These are phyloP conservation scores for Aspergillus sp. DNA, from an alignment of 2,329 filamentous ascomycete species.

Conservation along the genomic window DNA sequence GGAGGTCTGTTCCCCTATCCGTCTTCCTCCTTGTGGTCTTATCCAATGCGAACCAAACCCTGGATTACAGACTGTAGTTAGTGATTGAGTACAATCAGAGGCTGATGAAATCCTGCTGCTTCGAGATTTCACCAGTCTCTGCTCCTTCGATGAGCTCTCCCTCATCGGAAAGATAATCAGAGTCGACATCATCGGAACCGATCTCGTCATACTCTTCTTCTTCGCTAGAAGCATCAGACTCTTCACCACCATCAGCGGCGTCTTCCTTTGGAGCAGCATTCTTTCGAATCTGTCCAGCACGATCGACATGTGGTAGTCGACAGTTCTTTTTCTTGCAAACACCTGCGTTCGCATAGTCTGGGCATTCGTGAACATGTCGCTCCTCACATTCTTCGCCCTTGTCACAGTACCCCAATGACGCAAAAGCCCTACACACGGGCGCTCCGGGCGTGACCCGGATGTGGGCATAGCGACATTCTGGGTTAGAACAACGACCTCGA, in stretches of 20 bases:
- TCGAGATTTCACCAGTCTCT: constrained; percentile 48
- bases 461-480: constrained; percentile 84
- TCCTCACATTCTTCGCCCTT: constrained; percentile 75
- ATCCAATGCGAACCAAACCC: neutral
- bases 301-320: constrained; percentile 82
- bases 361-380: constrained; percentile 89
- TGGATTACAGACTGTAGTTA: constrained; percentile 18
- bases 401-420: constrained; percentile 82
- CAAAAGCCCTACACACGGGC: constrained; percentile 81
- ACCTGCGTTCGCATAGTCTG: constrained; percentile 90
- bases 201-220: constrained; percentile 65
- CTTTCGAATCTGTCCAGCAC: constrained; percentile 74
- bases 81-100: constrained; percentile 37
- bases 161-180: constrained; percentile 56
- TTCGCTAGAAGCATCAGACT: constrained; percentile 74
- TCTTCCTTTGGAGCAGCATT: constrained; percentile 47
- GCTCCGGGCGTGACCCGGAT: constrained; percentile 73
- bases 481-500: constrained; percentile 84
- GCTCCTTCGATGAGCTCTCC: constrained; percentile 37
- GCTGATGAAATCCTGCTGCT: constrained; percentile 55
- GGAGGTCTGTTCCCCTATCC: neutral
- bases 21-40: neutral
- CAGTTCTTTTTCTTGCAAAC: constrained; percentile 78
- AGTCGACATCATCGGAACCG: constrained; percentile 72
- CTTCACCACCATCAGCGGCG: constrained; percentile 50